These are phyloP conservation scores for Emergomyces africanus DNA, from an alignment of 2,329 filamentous ascomycete genomes.

Conservation along the genomic window DNA sequence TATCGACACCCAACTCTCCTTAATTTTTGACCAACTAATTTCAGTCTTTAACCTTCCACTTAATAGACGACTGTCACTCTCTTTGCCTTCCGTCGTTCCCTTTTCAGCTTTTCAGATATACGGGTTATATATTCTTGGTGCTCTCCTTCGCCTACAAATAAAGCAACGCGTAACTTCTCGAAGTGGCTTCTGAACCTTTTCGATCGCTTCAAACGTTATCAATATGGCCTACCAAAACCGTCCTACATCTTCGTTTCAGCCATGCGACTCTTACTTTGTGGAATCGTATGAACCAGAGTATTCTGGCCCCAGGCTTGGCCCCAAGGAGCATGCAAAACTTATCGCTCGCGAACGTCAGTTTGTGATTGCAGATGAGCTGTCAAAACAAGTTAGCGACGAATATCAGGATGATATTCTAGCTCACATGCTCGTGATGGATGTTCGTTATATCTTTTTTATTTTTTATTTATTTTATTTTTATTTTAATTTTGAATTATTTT, in stretches of 20 bases:
- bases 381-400: slow-evolving; percentile 70
- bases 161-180: slow-evolving; percentile 15
- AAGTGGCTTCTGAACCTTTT: slow-evolving; percentile 9
- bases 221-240: slow-evolving; percentile 45
- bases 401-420: slow-evolving; percentile 89
- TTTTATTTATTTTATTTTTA: too few species aligned
- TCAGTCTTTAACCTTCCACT: slow-evolving; percentile 39
- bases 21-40: slow-evolving; percentile 44
- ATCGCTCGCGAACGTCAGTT: slow-evolving; percentile 74
- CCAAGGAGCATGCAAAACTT: slow-evolving; percentile 64
- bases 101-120: slow-evolving; percentile 17
- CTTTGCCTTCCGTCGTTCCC: slow-evolving; percentile 30
- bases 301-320: slow-evolving; percentile 42
- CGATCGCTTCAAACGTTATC: slow-evolving; percentile 10
- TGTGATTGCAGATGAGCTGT: slow-evolving; percentile 79
- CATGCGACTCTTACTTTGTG: slow-evolving; percentile 57
- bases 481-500: too few species aligned
- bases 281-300: slow-evolving; percentile 46
- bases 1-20: slow-evolving; percentile 31
- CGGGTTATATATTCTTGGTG: slow-evolving; percentile 28
- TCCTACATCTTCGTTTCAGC: slow-evolving; percentile 43
- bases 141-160: slow-evolving; percentile 25
- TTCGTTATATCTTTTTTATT: slow-evolving; percentile 19
- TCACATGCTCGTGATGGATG: slow-evolving; percentile 94
- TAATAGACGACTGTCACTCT: slow-evolving; percentile 40